Percentiles rank a stretch among this genome's conserved stretches.
These are phyloP conservation scores for Chrysochromulina tobinii DNA, from an alignment of 78 protist species.

Conservation along the genomic window DNA sequence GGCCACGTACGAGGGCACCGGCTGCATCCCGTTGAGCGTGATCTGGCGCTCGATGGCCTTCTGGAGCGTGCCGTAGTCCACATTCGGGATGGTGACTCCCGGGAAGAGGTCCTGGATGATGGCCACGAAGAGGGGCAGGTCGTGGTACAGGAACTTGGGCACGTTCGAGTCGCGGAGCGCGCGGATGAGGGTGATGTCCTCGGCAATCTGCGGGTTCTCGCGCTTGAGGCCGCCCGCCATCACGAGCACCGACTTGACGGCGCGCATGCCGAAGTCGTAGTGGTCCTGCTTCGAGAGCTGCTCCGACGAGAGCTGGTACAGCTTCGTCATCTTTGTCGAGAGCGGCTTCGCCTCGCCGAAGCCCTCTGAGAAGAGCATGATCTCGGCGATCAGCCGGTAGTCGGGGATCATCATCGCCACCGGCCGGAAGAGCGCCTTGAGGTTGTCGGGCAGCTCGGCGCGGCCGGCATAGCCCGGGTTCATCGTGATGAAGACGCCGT, in stretches of 20 bases:
- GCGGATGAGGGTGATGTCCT: slow-evolving; percentile 66
- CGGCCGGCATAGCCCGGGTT: slow-evolving; percentile 95
- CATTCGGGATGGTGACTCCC: slow-evolving; percentile 61
- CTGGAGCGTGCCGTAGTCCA: slow-evolving; percentile 67
- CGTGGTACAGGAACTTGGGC: slow-evolving; percentile 81
- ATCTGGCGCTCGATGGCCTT: slow-evolving; percentile 42
- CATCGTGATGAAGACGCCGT: slow-evolving; percentile 90
- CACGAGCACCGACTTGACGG: slow-evolving; percentile 84
- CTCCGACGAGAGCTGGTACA: slow-evolving; percentile 74
- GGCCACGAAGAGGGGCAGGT: slow-evolving; percentile 78
- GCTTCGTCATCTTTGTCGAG: slow-evolving; percentile 70
- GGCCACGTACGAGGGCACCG: slow-evolving; percentile 24
- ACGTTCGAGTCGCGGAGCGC: slow-evolving; percentile 79
- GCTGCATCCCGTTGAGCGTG: not conserved
- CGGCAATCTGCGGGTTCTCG: slow-evolving; percentile 34
- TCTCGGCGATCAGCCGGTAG: slow-evolving; percentile 77
- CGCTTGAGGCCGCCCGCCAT: slow-evolving; percentile 83
- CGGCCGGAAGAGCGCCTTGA: slow-evolving; percentile 86
- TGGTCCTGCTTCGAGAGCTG: slow-evolving; percentile 87
- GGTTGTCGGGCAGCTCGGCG: slow-evolving; percentile 89
- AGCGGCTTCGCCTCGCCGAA: slow-evolving; percentile 67
- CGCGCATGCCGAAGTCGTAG: slow-evolving; percentile 92
- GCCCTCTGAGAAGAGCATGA: slow-evolving; percentile 83
- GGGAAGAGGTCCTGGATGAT: slow-evolving; percentile 87
- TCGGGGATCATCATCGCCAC: slow-evolving; percentile 83